Conservation (phyloP, 495 filamentous ascomycete species). For the Penicillium riverlandense region DNA sequence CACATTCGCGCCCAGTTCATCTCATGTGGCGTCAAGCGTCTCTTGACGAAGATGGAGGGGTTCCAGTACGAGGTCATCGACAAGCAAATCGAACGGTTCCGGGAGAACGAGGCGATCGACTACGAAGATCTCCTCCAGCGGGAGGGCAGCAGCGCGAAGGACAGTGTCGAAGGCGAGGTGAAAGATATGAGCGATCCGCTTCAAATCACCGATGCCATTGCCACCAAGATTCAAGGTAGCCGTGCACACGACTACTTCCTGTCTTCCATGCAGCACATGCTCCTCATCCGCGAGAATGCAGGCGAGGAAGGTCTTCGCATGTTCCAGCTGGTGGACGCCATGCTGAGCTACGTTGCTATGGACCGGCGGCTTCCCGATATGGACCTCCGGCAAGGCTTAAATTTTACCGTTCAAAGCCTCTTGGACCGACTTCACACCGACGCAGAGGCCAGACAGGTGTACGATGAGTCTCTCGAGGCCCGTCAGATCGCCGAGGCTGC, state of each 20-base stretch:
- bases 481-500: conserved; percentile 91
- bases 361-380: conserved; percentile 92
- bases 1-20: conserved; percentile 96
- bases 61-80: conserved; percentile 99
- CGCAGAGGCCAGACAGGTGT: conserved; percentile 81
- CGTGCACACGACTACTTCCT: conserved; percentile 92
- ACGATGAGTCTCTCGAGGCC: conserved; percentile 83
- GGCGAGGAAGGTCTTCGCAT: conserved; percentile 87
- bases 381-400: conserved; percentile 93
- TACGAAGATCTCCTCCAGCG: conserved; percentile 95
- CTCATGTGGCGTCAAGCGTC: conserved; percentile 90
- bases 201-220: conserved; percentile 91
- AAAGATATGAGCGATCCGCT: conserved; percentile 91
- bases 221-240: conserved; percentile 73
- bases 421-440: conserved; percentile 95
- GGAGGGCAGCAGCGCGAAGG: conserved; percentile 83
- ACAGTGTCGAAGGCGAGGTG: conserved; percentile 81
- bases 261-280: conserved; percentile 88
- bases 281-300: conserved; percentile 88
- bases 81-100: conserved; percentile 93
- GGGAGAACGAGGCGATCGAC: conserved; percentile 91
- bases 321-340: conserved; percentile 97
- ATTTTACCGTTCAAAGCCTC: conserved; percentile 92
- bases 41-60: conserved; percentile 92
- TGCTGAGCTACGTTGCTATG: conserved; percentile 99